Evolutionary conservation across 768 basidiomycete species (phyloP).

Genomic region (Cystofilobasidium bisporidii): DNA sequence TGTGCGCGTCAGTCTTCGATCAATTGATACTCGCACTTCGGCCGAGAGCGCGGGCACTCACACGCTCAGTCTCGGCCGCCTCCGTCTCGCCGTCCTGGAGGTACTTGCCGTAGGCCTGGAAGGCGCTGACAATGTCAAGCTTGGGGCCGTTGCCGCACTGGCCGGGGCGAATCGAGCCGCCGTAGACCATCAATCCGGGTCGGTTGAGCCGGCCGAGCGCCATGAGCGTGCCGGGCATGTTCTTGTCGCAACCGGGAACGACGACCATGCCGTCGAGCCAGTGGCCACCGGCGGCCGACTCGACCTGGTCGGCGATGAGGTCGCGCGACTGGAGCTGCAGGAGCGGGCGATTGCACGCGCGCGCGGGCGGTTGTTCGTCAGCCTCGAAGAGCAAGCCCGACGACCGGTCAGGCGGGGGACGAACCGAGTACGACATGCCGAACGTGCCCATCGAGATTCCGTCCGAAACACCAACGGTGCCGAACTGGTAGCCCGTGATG

Average conservation of each 20-base stretch:
- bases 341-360: not conserved
- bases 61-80: constrained; percentile 67
- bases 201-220: constrained; percentile 91
- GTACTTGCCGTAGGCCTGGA: constrained; percentile 94
- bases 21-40: not conserved
- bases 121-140: constrained; percentile 92
- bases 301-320: constrained; percentile 93
- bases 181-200: constrained; percentile 95
- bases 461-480: constrained; percentile 93
- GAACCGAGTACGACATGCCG: constrained; percentile 63
- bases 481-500: constrained; percentile 93
- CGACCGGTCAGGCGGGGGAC: not conserved
- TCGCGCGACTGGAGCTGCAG: constrained; percentile 91
- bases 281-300: constrained; percentile 90
- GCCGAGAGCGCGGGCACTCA: not conserved
- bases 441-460: constrained; percentile 96
- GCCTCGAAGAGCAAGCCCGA: not conserved
- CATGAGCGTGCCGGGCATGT: constrained; percentile 99
- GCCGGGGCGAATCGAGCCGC: constrained; percentile 86
- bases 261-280: constrained; percentile 98
- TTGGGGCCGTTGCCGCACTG: constrained; percentile 67
- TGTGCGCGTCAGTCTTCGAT: too few relatives aligned
- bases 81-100: constrained; percentile 77
- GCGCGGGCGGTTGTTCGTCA: constrained; percentile 33
- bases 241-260: constrained; percentile 96